These are phyloP conservation scores for Amniculicola lignicola DNA, from an alignment of 495 filamentous ascomycete genomes.

Conservation along the genomic window DNA sequence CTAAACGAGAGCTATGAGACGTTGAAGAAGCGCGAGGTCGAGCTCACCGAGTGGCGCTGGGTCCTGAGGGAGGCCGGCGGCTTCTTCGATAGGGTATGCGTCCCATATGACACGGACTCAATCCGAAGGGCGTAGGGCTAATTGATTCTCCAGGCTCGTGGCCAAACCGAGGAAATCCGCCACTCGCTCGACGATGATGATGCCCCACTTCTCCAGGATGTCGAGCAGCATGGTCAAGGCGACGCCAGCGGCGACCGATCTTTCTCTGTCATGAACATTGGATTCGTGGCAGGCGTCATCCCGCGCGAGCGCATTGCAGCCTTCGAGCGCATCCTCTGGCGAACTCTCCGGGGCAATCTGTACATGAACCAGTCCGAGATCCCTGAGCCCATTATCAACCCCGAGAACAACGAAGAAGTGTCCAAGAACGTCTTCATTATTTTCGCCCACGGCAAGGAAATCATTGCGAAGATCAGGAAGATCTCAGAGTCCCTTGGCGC, in stretches of 20 bases:
- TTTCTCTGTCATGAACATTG: slow-evolving; percentile 95
- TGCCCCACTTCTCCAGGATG: slow-evolving; percentile 46
- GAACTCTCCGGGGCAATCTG: slow-evolving; percentile 92
- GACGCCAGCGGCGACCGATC: slow-evolving; percentile 69
- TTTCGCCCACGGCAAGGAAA: slow-evolving; percentile 97
- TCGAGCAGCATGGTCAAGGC: slow-evolving; percentile 78
- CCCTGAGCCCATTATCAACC: slow-evolving; percentile 88
- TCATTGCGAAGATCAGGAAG: slow-evolving; percentile 96
- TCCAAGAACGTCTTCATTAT: slow-evolving; percentile 99
- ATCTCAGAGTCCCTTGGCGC: slow-evolving; percentile 96
- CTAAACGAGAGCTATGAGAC: slow-evolving; percentile 98
- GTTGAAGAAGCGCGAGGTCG: slow-evolving; percentile 92
- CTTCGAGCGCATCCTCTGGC: slow-evolving; percentile 96
- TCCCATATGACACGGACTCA: background rate
- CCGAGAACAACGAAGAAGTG: slow-evolving; percentile 81
- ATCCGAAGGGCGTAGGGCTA: slow-evolving; percentile 21
- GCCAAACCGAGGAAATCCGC: slow-evolving; percentile 93
- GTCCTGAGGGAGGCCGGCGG: slow-evolving; percentile 90
- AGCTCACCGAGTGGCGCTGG: slow-evolving; percentile 97
- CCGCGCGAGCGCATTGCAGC: slow-evolving; percentile 86
- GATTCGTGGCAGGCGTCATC: slow-evolving; percentile 99
- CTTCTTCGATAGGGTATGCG: slow-evolving; percentile 80
- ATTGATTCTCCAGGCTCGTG: slow-evolving; percentile 62
- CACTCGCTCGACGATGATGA: slow-evolving; percentile 85
- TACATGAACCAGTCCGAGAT: slow-evolving; percentile 99